These are phyloP conservation scores for Leccinellum luteum DNA, from an alignment of 768 basidiomycete species.

Conservation along the genomic window DNA sequence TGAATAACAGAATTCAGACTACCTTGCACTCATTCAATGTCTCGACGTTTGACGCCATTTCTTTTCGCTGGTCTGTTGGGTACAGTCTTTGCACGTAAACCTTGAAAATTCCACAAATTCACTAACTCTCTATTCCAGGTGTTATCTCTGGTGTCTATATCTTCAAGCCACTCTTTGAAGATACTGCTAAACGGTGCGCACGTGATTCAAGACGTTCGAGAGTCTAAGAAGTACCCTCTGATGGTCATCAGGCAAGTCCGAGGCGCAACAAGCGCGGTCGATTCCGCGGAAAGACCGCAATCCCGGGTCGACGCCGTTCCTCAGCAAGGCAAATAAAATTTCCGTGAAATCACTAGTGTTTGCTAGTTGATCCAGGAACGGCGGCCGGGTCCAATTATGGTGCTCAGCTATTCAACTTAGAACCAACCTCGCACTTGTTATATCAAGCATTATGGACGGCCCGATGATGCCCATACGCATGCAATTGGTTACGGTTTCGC, in stretches of 20 bases:
- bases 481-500: slow-evolving; percentile 3
- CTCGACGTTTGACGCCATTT: slow-evolving; percentile 47
- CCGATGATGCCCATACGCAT: slow-evolving; percentile 15
- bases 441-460: slow-evolving; percentile 5
- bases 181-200: slow-evolving; percentile 14
- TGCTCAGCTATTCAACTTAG: neutral
- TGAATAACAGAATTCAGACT: neutral
- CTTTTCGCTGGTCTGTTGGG: slow-evolving; percentile 58
- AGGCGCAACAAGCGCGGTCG: neutral
- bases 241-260: slow-evolving; percentile 12
- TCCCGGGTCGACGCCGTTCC: neutral
- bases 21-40: slow-evolving; percentile 11
- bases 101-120: neutral
- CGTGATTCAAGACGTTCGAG: neutral
- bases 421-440: neutral
- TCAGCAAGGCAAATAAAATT: slow-evolving; percentile 10
- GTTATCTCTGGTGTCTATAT: slow-evolving; percentile 64
- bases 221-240: neutral
- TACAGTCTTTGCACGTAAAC: slow-evolving; percentile 23
- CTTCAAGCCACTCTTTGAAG: slow-evolving; percentile 50
- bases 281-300: slow-evolving; percentile 5
- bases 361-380: neutral
- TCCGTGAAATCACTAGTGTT: neutral
- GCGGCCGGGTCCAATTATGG: neutral
- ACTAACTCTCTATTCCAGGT: slow-evolving; percentile 37